Evolutionary conservation across 176 grass and related monocot species (phyloP), one percentile per base, ranked within the genome.

Genomic region (Aegilops sharonensis): DNA sequence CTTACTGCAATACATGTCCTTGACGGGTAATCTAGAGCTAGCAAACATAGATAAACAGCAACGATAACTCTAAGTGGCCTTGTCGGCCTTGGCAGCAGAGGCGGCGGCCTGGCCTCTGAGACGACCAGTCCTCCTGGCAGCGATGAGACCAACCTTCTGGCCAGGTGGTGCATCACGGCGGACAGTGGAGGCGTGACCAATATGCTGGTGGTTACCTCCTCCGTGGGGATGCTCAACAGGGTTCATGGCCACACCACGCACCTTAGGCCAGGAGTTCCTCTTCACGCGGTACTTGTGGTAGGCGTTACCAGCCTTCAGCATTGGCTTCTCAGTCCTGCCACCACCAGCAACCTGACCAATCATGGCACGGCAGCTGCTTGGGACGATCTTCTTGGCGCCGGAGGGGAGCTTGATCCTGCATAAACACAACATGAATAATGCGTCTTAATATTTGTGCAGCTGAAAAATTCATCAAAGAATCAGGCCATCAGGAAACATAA

Each of bases 161-260:
- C 95, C 95, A 0, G 95, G 95, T 12, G 95, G 95, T 15, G 95
- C 95, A 3, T 97, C 92, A 56, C 95, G 95, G 9, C 95, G 90
- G 48, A 97, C 92, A 0, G 95, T 97, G 25, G 95, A 97, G 57
- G 95, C 95, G 0, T 97, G 95, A 78, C 95, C 95, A 79, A 97
- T 97, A 70, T 97, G 95, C 89, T 97, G 95, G 86, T 97, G 95
- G 84, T 97, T 97, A 88, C 95, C 95, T 89, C 95, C 95, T 89
- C 95, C 95, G 0, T 97, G 95, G 73, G 95, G 95, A 94, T 97
- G 95, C 86, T 97, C 95, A 0, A 97, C 95, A 0, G 95, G 95
- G 64, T 97, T 97, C 95, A 97, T 97, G 59, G 95, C 95, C 78
- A 97, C 95, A 97, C 95, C 95, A 91, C 95, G 92, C 43, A 97